Percentiles rank a stretch among this genome's conserved stretches.
Conservation (phyloP, 306 rosid genomes). For the Quillaja saponaria region DNA sequence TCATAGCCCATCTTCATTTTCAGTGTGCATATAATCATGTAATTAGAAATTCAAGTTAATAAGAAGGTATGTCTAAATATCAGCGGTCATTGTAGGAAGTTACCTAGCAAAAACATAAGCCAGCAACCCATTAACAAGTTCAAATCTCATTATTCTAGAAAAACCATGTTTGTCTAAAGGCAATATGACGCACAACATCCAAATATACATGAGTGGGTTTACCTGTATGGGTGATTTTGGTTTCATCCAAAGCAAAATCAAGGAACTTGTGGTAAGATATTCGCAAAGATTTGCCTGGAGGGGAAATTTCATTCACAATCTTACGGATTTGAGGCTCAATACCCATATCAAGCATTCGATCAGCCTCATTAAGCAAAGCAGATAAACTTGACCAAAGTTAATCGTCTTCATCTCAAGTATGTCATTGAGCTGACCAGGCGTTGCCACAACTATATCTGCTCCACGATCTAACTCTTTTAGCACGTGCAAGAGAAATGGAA, state of each 20-base stretch:
- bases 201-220: not conserved
- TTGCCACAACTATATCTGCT: conserved; percentile 96
- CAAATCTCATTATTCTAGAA: too few species aligned
- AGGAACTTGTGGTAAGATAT: conserved; percentile 41
- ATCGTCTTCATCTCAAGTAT: conserved; percentile 93
- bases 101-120: too few species aligned
- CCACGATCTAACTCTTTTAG: conserved; percentile 89
- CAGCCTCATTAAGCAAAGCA: conserved; percentile 99
- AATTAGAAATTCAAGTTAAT: too few species aligned
- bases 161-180: too few species aligned
- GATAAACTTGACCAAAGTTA: conserved; percentile 81
- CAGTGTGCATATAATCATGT: too few species aligned
- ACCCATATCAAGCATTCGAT: too few species aligned
- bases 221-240: conserved; percentile 49
- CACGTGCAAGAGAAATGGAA: too few species aligned
- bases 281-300: conserved; percentile 18
- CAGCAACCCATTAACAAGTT: too few species aligned
- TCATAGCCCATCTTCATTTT: too few species aligned
- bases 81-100: too few species aligned
- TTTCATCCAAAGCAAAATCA: conserved; percentile 50
- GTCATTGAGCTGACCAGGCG: conserved; percentile 97
- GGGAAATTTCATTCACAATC: conserved; percentile 91
- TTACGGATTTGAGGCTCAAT: conserved; percentile 97
- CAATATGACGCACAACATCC: too few species aligned
- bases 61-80: too few species aligned